Evolutionary conservation across 1,284 basidiomycete genomes (phyloP).

Genomic region (Ceratobasidium sp.): DNA sequence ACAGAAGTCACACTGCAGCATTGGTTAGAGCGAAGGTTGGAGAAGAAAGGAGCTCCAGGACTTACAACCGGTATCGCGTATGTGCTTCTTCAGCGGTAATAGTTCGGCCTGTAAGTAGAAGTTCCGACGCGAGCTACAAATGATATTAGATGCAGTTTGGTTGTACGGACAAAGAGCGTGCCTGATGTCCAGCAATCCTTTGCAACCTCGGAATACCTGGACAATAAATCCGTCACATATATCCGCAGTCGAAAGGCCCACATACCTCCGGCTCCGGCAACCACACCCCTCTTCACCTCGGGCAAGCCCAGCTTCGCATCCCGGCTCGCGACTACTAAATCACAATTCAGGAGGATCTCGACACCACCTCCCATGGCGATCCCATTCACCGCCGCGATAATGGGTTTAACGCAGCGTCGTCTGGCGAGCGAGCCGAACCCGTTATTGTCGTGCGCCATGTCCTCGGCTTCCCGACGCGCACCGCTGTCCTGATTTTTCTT

Average conservation of each 20-base stretch:
- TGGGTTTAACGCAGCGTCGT: slow-evolving; percentile 72
- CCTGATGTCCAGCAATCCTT: slow-evolving; percentile 71
- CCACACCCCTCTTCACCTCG: slow-evolving; percentile 81
- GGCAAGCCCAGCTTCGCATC: slow-evolving; percentile 78
- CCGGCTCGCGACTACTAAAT: slow-evolving; percentile 77
- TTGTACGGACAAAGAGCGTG: slow-evolving; percentile 45
- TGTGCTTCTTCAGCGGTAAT: slow-evolving; percentile 73
- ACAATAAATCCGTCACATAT: background rate
- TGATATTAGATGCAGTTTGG: slow-evolving; percentile 1
- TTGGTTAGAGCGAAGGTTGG: slow-evolving; percentile 42
- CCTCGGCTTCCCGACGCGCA: slow-evolving; percentile 54
- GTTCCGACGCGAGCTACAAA: slow-evolving; percentile 71
- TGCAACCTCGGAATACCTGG: slow-evolving; percentile 63
- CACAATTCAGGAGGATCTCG: slow-evolving; percentile 82
- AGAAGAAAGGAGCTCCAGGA: too few species aligned
- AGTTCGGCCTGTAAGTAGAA: slow-evolving; percentile 73
- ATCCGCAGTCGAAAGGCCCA: slow-evolving; percentile 44
- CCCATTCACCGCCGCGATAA: slow-evolving; percentile 84
- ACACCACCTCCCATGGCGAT: slow-evolving; percentile 81
- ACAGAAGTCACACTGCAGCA: slow-evolving; percentile 68
- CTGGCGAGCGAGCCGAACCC: slow-evolving; percentile 82
- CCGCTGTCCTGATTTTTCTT: slow-evolving; percentile 56
- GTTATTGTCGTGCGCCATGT: slow-evolving; percentile 49
- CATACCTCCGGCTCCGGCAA: slow-evolving; percentile 75
- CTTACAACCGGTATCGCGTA: slow-evolving; percentile 76